Evolutionary conservation across 495 filamentous ascomycete species (phyloP).

Genomic region (Talaromyces adpressus): DNA sequence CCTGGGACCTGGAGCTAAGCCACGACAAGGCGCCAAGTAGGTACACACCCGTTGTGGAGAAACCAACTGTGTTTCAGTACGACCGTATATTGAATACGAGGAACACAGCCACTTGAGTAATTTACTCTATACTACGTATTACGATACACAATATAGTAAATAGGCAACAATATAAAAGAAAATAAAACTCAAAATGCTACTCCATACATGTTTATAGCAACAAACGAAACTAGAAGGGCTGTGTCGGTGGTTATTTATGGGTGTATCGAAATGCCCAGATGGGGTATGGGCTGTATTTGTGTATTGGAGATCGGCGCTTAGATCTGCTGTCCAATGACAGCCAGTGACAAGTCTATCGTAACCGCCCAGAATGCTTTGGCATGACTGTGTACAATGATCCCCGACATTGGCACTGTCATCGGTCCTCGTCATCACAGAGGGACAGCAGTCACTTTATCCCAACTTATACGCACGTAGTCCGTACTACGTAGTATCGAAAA

Average conservation of each 20-base stretch:
- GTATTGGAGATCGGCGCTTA: not conserved
- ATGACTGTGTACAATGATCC: not conserved
- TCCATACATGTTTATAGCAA: not conserved
- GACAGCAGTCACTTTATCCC: not conserved
- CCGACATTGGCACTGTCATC: not conserved
- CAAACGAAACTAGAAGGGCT: no score
- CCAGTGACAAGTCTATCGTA: not conserved
- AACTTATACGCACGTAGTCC: no score
- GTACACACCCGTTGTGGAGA: not conserved
- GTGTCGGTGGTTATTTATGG: no score
- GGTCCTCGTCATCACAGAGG: not conserved
- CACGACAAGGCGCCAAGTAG: not conserved
- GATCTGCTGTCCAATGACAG: not conserved
- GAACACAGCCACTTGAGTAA: not conserved
- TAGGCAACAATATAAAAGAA: not conserved
- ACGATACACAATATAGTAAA: not conserved
- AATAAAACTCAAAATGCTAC: not conserved
- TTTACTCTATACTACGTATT: not conserved
- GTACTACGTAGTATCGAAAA: not conserved
- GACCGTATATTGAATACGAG: not conserved
- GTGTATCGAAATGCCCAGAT: no score
- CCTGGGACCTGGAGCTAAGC: slow-evolving; percentile 4
- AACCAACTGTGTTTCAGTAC: not conserved
- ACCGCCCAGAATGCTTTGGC: not conserved
- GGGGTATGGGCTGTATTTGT: not conserved